Conservation (phyloP, 306 rosid species). For the Datisca glomerata region DNA sequence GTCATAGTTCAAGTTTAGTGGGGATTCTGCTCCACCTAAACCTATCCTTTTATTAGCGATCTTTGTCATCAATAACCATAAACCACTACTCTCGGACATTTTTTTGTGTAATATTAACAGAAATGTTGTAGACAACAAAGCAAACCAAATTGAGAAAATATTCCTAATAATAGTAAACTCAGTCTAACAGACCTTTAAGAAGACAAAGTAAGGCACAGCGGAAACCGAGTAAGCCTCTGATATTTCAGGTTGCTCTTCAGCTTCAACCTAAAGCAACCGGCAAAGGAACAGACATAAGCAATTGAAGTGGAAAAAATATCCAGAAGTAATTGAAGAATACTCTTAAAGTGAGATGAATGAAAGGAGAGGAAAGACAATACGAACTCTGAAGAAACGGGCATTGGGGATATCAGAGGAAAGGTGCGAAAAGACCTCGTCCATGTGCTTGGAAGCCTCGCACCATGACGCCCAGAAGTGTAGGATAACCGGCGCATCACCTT, state of each 20-base stretch:
- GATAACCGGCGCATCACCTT: conserved; percentile 42
- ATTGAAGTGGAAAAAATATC: neutral
- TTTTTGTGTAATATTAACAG: too few species aligned
- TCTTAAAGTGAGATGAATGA: neutral
- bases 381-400: conserved; percentile 66
- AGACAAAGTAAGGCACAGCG: conserved; percentile 82
- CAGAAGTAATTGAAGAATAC: neutral
- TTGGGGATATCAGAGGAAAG: conserved; percentile 76
- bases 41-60: too few species aligned
- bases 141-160: too few species aligned
- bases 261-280: conserved; percentile 56
- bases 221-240: conserved; percentile 80
- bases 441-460: conserved; percentile 96
- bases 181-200: conserved; percentile 50
- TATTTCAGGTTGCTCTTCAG: conserved; percentile 84
- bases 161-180: too few species aligned
- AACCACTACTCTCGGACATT: too few species aligned
- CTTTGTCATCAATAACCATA: too few species aligned
- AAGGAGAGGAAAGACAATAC: neutral
- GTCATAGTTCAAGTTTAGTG: too few species aligned
- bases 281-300: neutral
- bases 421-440: conserved; percentile 81
- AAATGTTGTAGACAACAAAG: too few species aligned
- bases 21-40: too few species aligned
- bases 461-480: conserved; percentile 96